Base-by-base conservation (phyloP, 2,329 filamentous ascomycete genomes). In the Colletotrichum somersetense region DNA sequence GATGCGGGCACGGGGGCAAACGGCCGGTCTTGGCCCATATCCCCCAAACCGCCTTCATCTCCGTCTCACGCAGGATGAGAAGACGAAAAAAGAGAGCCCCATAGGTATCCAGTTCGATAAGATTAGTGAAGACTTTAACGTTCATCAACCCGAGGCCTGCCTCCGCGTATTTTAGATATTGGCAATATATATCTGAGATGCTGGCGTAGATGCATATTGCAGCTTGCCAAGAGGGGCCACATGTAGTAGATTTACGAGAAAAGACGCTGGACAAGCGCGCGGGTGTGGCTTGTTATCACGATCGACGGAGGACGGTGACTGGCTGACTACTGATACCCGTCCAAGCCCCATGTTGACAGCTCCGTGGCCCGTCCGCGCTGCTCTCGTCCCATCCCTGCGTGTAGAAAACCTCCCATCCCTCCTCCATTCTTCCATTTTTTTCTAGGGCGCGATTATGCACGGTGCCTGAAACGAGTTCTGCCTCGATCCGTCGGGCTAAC, bases 41-140 rank as follows among this genome's bases (percentile, higher is more conserved):
- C 30, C 38, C 33, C 69, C 59, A 65, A 69, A 65, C 69, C 18
- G 38, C 40, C 23, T 56, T 72, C 59, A 72, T 72, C 53, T 72
- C 69, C 59, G 69, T 69, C 55, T 35, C 11, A 40, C 53, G 35
- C 12, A 56, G 66, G 53, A 53, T 5, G 10, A 58, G 56, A 38
- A 10, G 42, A n/a, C 35, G 3, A 1, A 23, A 3, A 50, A 20
- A 50, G 48, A 50, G 48, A 6, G 44, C 50, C 33, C 57, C 26
- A 44, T 52, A 11, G 18, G 20, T 4, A 14, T 23, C 26, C 44
- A 6, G n/a, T 30, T 46, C 20, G 42, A 44, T 14, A 30, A 50
- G 18, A 11, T 30, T 48, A 12, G 66, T 30, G 26, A 46, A 56
- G 61, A 64, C 69, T 59, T 38, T 56, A 61, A 59, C 46, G 46